Evolutionary conservation across 2,329 filamentous ascomycete genomes (phyloP).

Genomic region (Zasmidium citrigriseum): DNA sequence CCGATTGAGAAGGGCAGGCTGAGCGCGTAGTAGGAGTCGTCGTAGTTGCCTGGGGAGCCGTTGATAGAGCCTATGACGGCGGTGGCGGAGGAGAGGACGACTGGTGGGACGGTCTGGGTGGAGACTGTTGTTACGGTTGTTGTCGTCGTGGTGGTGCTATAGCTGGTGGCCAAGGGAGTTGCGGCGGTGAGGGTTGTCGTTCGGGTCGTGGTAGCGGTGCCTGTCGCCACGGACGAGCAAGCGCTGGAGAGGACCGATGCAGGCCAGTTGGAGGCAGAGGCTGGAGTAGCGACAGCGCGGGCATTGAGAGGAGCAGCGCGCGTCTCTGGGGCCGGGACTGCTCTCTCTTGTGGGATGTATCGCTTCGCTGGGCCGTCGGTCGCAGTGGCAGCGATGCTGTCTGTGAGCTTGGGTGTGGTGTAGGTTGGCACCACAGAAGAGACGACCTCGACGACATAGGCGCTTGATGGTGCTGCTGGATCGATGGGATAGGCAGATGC

Average conservation of each 20-base stretch:
- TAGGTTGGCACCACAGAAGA: background rate
- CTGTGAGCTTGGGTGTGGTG: background rate
- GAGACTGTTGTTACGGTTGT: background rate
- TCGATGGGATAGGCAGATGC: background rate
- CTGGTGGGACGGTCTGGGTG: background rate
- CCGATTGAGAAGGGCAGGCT: background rate
- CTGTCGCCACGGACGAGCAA: background rate
- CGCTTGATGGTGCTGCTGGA: background rate
- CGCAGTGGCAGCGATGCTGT: background rate
- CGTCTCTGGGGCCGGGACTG: background rate
- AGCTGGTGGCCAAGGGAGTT: background rate
- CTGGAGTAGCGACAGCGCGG: background rate
- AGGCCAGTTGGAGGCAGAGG: background rate
- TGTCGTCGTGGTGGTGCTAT: background rate
- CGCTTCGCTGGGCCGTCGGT: background rate
- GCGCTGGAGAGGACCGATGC: background rate
- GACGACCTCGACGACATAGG: background rate
- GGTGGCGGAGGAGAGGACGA: constrained; percentile 10
- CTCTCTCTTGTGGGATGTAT: background rate
- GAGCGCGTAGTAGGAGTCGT: constrained; percentile 5
- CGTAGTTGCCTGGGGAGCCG: background rate
- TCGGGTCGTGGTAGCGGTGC: background rate
- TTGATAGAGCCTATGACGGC: constrained; percentile 5
- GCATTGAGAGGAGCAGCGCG: background rate
- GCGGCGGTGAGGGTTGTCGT: background rate